These are phyloP conservation scores for Ganoderma boninense DNA, from an alignment of 1,284 basidiomycete species.

Conservation along the genomic window DNA sequence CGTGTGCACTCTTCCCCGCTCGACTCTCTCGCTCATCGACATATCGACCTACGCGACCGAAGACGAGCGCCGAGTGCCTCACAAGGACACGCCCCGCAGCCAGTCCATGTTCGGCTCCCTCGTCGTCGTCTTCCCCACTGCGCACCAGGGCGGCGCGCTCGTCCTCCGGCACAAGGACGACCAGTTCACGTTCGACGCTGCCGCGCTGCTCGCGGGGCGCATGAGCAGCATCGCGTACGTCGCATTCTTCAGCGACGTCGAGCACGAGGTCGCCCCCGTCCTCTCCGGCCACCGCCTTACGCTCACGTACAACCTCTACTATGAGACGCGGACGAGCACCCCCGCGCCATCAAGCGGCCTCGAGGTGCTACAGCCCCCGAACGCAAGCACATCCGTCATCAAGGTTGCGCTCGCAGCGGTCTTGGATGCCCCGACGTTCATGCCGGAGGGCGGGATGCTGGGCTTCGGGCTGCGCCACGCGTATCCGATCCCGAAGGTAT, in stretches of 20 bases:
- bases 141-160: conserved; percentile 50
- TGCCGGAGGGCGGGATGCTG: conserved; percentile 44
- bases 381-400: neutral
- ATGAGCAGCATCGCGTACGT: conserved; percentile 43
- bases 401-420: conserved; percentile 20
- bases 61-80: too few relatives aligned
- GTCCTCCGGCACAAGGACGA: conserved; percentile 42
- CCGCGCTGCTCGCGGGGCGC: conserved; percentile 28
- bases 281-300: conserved; percentile 51
- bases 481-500: conserved; percentile 27
- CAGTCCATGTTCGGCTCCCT: conserved; percentile 47
- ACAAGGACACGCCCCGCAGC: conserved; percentile 50
- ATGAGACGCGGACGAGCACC: neutral
- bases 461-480: conserved; percentile 48
- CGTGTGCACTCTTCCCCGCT: too few relatives aligned
- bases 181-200: conserved; percentile 43
- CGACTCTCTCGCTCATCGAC: too few relatives aligned
- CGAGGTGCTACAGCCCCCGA: conserved; percentile 2
- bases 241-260: conserved; percentile 54
- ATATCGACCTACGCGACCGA: too few relatives aligned
- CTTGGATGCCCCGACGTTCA: conserved; percentile 36
- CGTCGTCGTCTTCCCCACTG: conserved; percentile 50
- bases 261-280: conserved; percentile 54
- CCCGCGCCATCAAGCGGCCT: neutral
- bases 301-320: conserved; percentile 52